Conservation (phyloP, 164 flowering plant genomes). For the Malania oleifera region DNA sequence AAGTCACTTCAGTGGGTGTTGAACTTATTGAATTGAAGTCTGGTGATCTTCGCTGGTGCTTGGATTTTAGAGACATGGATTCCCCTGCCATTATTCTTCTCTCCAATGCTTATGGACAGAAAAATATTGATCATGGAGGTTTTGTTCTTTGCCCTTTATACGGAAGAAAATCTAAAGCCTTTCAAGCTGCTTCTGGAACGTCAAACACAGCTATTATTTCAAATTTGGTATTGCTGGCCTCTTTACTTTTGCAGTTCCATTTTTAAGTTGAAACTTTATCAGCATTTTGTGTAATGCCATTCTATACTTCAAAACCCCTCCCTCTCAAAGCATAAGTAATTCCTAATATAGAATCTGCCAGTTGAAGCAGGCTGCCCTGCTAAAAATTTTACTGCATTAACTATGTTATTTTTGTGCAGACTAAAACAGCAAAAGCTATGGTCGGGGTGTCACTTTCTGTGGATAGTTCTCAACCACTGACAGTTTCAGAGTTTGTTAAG, state of each 20-base stretch:
- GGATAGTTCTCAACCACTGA: conserved; percentile 70
- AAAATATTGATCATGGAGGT: conserved; percentile 63
- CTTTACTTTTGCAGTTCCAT: not conserved
- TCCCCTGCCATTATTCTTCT: conserved; percentile 79
- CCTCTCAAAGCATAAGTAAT: not conserved
- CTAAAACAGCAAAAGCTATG: conserved; percentile 83
- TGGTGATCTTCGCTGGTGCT: conserved; percentile 91
- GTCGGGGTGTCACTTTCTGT: conserved; percentile 73
- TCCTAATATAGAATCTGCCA: not conserved
- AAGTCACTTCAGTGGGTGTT: conserved; percentile 80
- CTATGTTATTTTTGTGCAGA: conserved; percentile 40
- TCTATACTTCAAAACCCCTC: not conserved
- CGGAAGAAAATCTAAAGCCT: conserved; percentile 97
- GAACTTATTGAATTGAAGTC: conserved; percentile 71
- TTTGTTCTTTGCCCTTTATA: conserved; percentile 92
- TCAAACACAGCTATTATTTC: conserved; percentile 71
- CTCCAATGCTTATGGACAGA: conserved; percentile 74
- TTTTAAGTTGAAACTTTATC: not conserved
- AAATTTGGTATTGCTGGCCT: conserved; percentile 57
- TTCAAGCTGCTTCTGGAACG: conserved; percentile 84
- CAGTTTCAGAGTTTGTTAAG: conserved; percentile 62
- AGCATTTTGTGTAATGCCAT: not conserved
- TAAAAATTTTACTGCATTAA: not conserved
- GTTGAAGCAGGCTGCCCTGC: not conserved
- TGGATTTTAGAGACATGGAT: conserved; percentile 97